Evolutionary conservation across 2,329 filamentous ascomycete genomes (phyloP), one percentile per base, ranked within the genome.

Genomic region (Exophiala aquamarina): DNA sequence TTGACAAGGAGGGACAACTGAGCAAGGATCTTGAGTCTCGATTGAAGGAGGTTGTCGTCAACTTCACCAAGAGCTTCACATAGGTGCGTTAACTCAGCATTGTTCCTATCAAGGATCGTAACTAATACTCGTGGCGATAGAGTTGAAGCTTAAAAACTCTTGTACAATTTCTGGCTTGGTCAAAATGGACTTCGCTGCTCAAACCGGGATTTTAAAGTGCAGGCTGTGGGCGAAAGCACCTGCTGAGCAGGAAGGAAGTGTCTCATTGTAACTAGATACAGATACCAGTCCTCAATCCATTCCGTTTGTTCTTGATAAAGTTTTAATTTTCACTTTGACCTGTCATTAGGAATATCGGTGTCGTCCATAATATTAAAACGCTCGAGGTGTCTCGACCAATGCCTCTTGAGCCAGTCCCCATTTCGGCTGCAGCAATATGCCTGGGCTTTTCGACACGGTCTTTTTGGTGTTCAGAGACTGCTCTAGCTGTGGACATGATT

Each of bases 61-160:
- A 67, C 73, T 97, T 96, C 84, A 94, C 89, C 80, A 94, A 95
- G 88, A 89, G 84, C 83, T 97, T 96, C 83, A 81, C 80, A 66
- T 62, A 68, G 61, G 58, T 60, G 56, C 32, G 56, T 44, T 44
- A 4, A 6, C 15, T 29, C 18, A 15, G 4, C 32, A 7, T 4
- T 26, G 21, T 14, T 17, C 10, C 5, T 38, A n/a, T 18, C 6
- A 17, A 13, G 8, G 10, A 37, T 18, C 17, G 19, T 33, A 29
- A 26, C 29, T 11, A 26, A 4, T 14, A 41, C 18, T 3, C 11
- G 37, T 47, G 34, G 40, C 17, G 31, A n/a, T 15, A 15, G 28
- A 28, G 14, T 19, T 36, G 38, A 50, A 26, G 17, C 37, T 42
- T 38, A 31, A 41, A 47, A 32, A 41, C 40, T 42, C 44, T 52